Base-by-base conservation (phyloP, 768 basidiomycete species). In the Podaxis sp. region DNA sequence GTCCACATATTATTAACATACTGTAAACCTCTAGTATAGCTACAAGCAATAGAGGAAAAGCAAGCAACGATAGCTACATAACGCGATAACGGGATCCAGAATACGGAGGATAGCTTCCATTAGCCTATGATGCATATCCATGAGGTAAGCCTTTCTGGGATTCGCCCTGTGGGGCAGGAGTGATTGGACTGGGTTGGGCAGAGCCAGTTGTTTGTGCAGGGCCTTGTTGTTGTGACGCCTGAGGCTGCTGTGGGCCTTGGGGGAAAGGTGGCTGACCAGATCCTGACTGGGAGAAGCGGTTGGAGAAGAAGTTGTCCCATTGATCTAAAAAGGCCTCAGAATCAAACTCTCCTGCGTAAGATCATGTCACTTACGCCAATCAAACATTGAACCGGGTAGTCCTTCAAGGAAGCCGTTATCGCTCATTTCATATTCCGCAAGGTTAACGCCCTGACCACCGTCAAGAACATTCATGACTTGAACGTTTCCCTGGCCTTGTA, bases 361-460 rank as follows among this genome's bases (percentile, higher is more conserved):
- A 46, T 42, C 56, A 48, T 64, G 57, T 48, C 24, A 77, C 80
- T 67, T 68, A 92, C 91, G 85, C 90, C 90, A 94, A 73, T 93
- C 91, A 74, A 92, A 94, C 90, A 94, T 93, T 19, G 84, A 82
- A 3, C 87, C 88, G 48, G 92, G 92, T 57, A 94, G 85, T 1
- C 90, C 90, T 64, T 92, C 90, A 72, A 94, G 76, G 60, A 90
- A 83, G 17, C 84, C 87, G 63, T 76, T 83, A 70, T 92, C 89
- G 19, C 84, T 83, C 77, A 86, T 79, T 36, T 87, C 85, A 68
- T 85, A 82, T 61, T 89, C 87, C 58, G 87, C 84, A 65, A 91
- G 72, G 63, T 79, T 80, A 15, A 77, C 79, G 46, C 82, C 79
- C 66, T 84, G 84, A 24, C 84, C 80, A 2, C 79, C 83, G 68